These are phyloP conservation scores for Ganoderma sp. DNA, from an alignment of 1,284 basidiomycete genomes.

Conservation along the genomic window DNA sequence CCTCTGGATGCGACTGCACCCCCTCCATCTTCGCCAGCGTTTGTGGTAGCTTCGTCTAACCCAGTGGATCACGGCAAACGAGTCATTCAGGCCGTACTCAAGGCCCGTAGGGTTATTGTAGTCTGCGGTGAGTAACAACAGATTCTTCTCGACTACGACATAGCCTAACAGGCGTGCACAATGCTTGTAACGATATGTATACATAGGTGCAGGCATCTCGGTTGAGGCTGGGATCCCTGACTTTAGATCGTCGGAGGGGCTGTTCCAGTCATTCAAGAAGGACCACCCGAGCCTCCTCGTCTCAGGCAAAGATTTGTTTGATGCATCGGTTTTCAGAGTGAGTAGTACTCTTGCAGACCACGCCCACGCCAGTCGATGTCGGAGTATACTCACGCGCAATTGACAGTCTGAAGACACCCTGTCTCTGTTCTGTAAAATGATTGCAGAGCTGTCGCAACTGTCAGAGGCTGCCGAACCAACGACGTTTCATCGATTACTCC, in stretches of 20 bases:
- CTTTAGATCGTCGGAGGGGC: slow-evolving; percentile 84
- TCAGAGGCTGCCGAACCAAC: slow-evolving; percentile 82
- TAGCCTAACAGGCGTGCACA: slow-evolving; percentile 21
- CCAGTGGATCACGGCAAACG: slow-evolving; percentile 52
- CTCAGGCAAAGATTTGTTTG: slow-evolving; percentile 90
- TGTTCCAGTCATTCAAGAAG: slow-evolving; percentile 81
- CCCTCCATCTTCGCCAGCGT: slow-evolving; percentile 42
- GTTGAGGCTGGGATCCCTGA: slow-evolving; percentile 92
- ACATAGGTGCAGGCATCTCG: slow-evolving; percentile 90
- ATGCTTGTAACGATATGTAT: neutral
- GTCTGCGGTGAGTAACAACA: slow-evolving; percentile 72
- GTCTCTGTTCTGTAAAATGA: slow-evolving; percentile 88
- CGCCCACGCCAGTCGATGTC: too few species aligned
- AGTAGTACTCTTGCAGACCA: slow-evolving; percentile 41
- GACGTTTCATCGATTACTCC: slow-evolving; percentile 81
- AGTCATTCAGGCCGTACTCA: slow-evolving; percentile 69
- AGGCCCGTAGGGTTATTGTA: slow-evolving; percentile 83
- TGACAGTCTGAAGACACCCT: slow-evolving; percentile 74
- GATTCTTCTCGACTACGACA: slow-evolving; percentile 18
- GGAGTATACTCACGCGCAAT: slow-evolving; percentile 10
- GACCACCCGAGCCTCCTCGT: slow-evolving; percentile 72
- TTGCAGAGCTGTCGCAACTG: slow-evolving; percentile 78
- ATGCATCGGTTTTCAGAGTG: slow-evolving; percentile 89
- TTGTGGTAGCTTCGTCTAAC: slow-evolving; percentile 46
- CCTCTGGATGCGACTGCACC: slow-evolving; percentile 42